Conservation (phyloP, 2,329 filamentous ascomycete genomes). For the Reticulascus tulasneorum region DNA sequence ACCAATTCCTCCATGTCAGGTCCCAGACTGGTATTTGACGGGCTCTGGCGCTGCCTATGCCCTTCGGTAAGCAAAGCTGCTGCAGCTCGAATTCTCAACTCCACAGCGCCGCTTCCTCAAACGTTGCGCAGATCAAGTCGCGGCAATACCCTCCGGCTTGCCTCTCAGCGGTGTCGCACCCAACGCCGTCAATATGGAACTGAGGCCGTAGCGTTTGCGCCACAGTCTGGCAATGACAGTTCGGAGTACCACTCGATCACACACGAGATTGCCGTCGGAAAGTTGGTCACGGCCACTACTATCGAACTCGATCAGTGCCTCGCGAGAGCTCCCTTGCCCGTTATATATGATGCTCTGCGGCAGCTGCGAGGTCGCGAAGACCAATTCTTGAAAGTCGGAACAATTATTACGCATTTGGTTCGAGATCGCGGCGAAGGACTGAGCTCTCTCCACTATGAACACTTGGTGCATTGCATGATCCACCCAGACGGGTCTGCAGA, state of each 20-base stretch:
- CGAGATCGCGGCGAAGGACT: conserved; percentile 49
- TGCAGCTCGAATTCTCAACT: conserved; percentile 27
- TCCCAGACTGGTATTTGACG: conserved; percentile 44
- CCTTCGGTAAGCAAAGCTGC: conserved; percentile 45
- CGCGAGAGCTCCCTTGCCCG: conserved; percentile 26
- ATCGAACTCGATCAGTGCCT: conserved; percentile 7
- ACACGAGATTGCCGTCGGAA: no score
- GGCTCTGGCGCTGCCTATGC: conserved; percentile 62
- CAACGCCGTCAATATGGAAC: conserved; percentile 4
- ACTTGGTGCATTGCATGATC: conserved; percentile 69
- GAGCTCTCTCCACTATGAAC: conserved; percentile 64
- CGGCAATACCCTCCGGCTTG: conserved; percentile 1
- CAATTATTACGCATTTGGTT: conserved; percentile 56
- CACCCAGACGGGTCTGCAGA: conserved; percentile 63
- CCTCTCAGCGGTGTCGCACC: neutral
- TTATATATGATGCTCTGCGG: conserved; percentile 46
- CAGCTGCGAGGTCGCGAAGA: conserved; percentile 30
- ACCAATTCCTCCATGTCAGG: conserved; percentile 28
- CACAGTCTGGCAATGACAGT: no score
- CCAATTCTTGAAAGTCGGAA: conserved; percentile 32
- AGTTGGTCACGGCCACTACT: no score
- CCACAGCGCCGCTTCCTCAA: conserved; percentile 15
- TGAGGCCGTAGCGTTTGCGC: conserved; percentile 7
- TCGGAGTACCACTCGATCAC: no score
- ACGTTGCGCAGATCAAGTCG: conserved; percentile 2